Evolutionary conservation across 2,329 filamentous ascomycete species (phyloP), one percentile per base, ranked within the genome.

Genomic region (Ilyonectria mors-panacis): DNA sequence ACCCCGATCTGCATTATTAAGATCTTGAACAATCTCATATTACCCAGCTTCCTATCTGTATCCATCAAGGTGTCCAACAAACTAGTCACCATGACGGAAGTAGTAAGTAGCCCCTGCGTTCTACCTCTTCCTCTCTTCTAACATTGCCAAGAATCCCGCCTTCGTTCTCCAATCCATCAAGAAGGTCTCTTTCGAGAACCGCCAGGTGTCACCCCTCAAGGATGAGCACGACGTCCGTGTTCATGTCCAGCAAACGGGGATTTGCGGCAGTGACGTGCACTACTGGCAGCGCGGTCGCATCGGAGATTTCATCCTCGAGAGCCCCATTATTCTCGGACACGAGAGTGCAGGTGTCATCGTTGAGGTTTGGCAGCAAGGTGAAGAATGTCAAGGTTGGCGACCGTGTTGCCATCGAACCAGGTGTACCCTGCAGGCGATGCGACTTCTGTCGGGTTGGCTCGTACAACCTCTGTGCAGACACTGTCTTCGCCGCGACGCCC

Each of bases 201-300:
- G 83, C 0, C 75, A 80, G 1, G 76, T 82, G 6, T 84, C 84
- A 1, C 69, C 71, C 8, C 79, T 86, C 12, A 72, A 74, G 33
- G 79, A 83, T 61, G 76, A 78, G 48, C 69, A 80, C 55, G 82
- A 86, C 63, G 83, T 86, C 0, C 78, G 81, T 15, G 79, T 86
- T 1, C 81, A 82, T 33, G 77, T 86, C 48, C 77, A 81, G 55
- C 82, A 84, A 69, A 85, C 83, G 2, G 81, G 85, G 30, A 85
- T 86, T 39, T 86, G 85, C 62, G 84, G 84, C 28, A 82, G 79
- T 53, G 83, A 85, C 66, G 80, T 85, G 13, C 79, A 84, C 71
- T 84, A 82, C 74, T 86, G 83, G 83, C 78, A 82, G 63, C 77
- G 82, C 54, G 86, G 85, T 4, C 79, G 81, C 12, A 84, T 86